Evolutionary conservation across 176 grass and related monocot species (phyloP).

Genomic region (Phoenix roebelenii): DNA sequence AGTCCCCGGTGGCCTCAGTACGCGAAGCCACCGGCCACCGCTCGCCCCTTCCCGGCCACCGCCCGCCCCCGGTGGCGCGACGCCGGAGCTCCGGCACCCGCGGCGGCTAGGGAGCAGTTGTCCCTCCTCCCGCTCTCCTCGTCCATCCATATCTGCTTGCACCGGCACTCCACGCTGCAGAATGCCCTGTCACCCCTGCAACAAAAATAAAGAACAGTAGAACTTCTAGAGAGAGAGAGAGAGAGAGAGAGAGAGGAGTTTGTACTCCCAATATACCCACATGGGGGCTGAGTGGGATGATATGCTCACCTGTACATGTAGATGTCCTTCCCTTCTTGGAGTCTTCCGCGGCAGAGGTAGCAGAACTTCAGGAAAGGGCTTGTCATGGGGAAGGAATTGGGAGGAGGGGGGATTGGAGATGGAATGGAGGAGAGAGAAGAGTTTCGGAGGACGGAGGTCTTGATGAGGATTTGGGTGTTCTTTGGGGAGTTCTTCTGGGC

Average conservation of each 20-base stretch:
- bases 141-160: constrained; percentile 26
- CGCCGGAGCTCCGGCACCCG: background rate
- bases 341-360: constrained; percentile 29
- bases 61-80: too few relatives aligned
- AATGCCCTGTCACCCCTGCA: constrained; percentile 26
- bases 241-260: background rate
- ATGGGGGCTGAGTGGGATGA: too few relatives aligned
- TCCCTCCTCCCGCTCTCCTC: constrained; percentile 23
- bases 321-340: constrained; percentile 32
- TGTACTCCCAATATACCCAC: too few relatives aligned
- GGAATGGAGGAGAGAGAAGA: background rate
- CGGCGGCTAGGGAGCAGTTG: background rate
- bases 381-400: background rate
- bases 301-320: constrained; percentile 42
- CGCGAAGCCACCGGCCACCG: background rate
- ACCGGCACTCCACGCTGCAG: constrained; percentile 9
- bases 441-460: constrained; percentile 15
- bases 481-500: background rate
- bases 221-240: background rate
- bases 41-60: too few relatives aligned
- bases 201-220: background rate
- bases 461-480: constrained; percentile 18
- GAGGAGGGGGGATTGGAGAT: background rate
- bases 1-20: background rate
- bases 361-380: constrained; percentile 33